Evolutionary conservation across 2,329 filamentous ascomycete species (phyloP).

Genomic region (Emmonsiellopsis sp.): DNA sequence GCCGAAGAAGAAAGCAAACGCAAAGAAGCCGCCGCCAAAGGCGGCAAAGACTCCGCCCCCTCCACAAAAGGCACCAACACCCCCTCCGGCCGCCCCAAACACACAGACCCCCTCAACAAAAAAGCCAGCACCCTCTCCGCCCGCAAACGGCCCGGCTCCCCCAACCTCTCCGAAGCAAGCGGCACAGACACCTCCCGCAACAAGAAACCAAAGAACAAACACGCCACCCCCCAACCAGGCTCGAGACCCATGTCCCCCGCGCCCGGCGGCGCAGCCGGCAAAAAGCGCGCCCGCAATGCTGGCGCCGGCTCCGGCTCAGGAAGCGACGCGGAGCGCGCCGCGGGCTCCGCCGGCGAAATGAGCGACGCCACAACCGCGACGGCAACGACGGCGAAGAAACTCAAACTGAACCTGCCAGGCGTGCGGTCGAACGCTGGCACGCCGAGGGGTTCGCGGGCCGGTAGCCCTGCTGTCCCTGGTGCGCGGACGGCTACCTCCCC

Average conservation of each 20-base stretch:
- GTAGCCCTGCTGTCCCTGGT: conserved; percentile 26
- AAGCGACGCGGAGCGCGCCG: conserved; percentile 48
- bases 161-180: conserved; percentile 80
- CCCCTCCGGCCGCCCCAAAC: conserved; percentile 50
- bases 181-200: conserved; percentile 72
- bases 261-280: conserved; percentile 35
- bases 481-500: neutral
- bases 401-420: conserved; percentile 38
- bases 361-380: conserved; percentile 33
- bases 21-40: conserved; percentile 42
- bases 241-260: conserved; percentile 55
- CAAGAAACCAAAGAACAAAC: conserved; percentile 68
- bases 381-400: conserved; percentile 36
- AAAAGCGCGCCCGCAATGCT: conserved; percentile 38
- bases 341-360: conserved; percentile 36
- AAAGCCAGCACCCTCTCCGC: conserved; percentile 38
- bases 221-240: conserved; percentile 26
- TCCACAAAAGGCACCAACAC: conserved; percentile 64
- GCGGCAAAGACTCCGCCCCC: conserved; percentile 37
- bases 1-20: conserved; percentile 48
- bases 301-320: conserved; percentile 36
- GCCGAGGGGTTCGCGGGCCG: conserved; percentile 38
- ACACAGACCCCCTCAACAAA: conserved; percentile 39
- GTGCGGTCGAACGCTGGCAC: conserved; percentile 29
- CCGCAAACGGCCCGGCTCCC: conserved; percentile 77